Evolutionary conservation across 2,329 filamentous ascomycete species (phyloP).

Genomic region (Alternaria sp.): DNA sequence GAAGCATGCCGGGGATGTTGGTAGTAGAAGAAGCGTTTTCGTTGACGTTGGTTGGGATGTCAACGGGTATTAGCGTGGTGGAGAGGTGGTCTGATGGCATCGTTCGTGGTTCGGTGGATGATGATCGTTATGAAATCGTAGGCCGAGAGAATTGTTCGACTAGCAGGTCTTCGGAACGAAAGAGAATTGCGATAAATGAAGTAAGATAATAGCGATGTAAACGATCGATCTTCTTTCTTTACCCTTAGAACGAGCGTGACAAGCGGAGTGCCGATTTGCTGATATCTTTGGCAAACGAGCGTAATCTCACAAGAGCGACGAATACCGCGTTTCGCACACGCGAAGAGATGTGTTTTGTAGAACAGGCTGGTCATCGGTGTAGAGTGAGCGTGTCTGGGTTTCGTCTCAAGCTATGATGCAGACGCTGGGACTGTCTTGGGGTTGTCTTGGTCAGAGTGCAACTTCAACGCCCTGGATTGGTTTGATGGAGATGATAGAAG

Average conservation of each 20-base stretch:
- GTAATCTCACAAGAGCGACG: no score
- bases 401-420: not conserved
- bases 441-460: not conserved
- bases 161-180: not conserved
- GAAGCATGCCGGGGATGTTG: not conserved
- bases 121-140: not conserved
- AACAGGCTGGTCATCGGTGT: not conserved
- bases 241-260: not conserved
- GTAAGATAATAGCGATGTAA: not conserved
- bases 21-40: not conserved
- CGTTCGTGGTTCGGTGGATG: not conserved
- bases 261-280: not conserved
- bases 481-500: no score
- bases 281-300: no score
- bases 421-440: not conserved
- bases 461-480: not conserved
- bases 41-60: not conserved
- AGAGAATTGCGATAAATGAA: not conserved
- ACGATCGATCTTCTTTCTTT: not conserved
- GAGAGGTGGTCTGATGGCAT: not conserved
- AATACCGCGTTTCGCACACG: no score
- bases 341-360: not conserved
- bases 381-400: not conserved
- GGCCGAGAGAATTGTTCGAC: not conserved
- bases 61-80: not conserved